Base-by-base conservation (phyloP, 2,329 filamentous ascomycete genomes). In the Aspergillus novofumigatus region DNA sequence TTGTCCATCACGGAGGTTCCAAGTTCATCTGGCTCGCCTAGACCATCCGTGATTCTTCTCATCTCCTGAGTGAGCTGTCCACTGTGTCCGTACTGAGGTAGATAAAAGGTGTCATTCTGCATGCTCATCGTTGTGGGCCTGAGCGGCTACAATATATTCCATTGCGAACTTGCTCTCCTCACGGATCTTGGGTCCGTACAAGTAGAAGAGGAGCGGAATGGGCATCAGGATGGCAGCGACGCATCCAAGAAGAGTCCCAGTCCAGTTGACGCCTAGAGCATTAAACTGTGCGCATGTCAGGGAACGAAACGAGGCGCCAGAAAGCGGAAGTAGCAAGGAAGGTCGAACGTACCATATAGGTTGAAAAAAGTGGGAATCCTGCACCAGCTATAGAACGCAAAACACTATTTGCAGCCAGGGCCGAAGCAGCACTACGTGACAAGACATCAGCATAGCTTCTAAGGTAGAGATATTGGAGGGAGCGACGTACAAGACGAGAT, bases 361-460 rank as follows among this genome's bases (percentile, higher is more conserved):
- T 64, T n/a, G 68, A 62, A 51, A 74, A 72, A 8, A 74, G 68
- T 14, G 72, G 71, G 49, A 76, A 76, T 8, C 64, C 67, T 20
- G 72, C 72, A 0, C 70, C 74, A 17, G 67, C 62, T 10, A 69
- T 52, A 6, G 72, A 75, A 14, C 78, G 73, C n/a, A 80, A 65
- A 57, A 81, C 77, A 3, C 75, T 80, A 59, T 81, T 80, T 3
- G 77, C 78, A 6, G 77, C 75, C 17, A 80, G 71, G 8, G 78
- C 78, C 1, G 75, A 78, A 3, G 80, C 79, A 14, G 79, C 78
- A 60, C 78, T 75, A 45, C 44, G 21, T 48, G 21, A 26, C 20
- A 11, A 51, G 3, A 35, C 8, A 38, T 20, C 8, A 25, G 8
- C n/a, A 21, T 42, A 7, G 11, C 14, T 2, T 17, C 32, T 23